A percentile compares a stretch with the other conserved stretches of the same genome.
Evolutionary conservation across 2,329 filamentous ascomycete genomes (phyloP).

Genomic region (Orbilia quercus): DNA sequence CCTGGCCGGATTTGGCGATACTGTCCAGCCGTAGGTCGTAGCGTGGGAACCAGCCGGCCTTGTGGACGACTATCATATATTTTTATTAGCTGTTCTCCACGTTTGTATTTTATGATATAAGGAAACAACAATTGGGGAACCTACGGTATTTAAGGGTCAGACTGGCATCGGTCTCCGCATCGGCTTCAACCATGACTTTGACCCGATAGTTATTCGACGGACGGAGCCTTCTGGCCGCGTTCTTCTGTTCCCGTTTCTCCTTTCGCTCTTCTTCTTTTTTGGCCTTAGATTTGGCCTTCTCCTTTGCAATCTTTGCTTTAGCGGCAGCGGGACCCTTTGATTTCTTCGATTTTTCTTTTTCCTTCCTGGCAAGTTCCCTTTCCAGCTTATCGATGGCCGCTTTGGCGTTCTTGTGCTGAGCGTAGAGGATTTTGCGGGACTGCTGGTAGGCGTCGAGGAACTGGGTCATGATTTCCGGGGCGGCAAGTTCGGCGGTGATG

Average conservation of each 20-base stretch:
- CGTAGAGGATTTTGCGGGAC: slow-evolving; percentile 40
- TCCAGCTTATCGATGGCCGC: slow-evolving; percentile 34
- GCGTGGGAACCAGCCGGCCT: slow-evolving; percentile 71
- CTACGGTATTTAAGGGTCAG: slow-evolving; percentile 53
- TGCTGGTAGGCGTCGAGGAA: slow-evolving; percentile 62
- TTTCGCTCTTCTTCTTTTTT: slow-evolving; percentile 60
- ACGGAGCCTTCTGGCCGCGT: slow-evolving; percentile 56
- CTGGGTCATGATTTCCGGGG: slow-evolving; percentile 61
- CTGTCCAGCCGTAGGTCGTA: slow-evolving; percentile 71
- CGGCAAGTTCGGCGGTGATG: slow-evolving; percentile 61
- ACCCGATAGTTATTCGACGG: slow-evolving; percentile 34
- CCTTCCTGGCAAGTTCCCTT: slow-evolving; percentile 59
- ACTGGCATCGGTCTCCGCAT: slow-evolving; percentile 44
- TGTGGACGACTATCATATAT: slow-evolving; percentile 69
- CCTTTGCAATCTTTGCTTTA: slow-evolving; percentile 58
- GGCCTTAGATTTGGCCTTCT: slow-evolving; percentile 53
- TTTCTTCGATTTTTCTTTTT: slow-evolving; percentile 60
- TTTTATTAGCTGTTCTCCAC: slow-evolving; percentile 14
- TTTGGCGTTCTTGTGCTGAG: slow-evolving; percentile 57
- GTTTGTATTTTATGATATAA: too few relatives aligned
- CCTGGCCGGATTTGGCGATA: slow-evolving; percentile 60
- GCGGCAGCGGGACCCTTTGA: slow-evolving; percentile 57
- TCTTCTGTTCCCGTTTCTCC: slow-evolving; percentile 60
- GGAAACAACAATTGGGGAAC: too few relatives aligned
- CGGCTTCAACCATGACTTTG: slow-evolving; percentile 52